Conservation (phyloP, 2,329 filamentous ascomycete genomes). For the Calonectria leucothoes region DNA sequence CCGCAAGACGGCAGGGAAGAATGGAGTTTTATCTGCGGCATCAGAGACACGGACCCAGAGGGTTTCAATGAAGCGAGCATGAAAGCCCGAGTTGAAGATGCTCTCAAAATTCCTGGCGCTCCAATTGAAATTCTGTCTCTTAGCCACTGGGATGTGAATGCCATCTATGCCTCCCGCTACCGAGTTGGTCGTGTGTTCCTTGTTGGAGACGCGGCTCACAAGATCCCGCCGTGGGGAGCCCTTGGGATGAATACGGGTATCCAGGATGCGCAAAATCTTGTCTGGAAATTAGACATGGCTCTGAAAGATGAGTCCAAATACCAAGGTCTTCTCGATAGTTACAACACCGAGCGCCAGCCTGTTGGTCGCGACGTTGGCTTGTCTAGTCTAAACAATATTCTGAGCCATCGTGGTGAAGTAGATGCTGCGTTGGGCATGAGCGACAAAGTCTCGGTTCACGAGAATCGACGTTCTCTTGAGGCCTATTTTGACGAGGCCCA, state of each 20-base stretch:
- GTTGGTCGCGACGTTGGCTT: not conserved
- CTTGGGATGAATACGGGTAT: constrained; percentile 15
- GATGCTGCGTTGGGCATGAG: constrained; percentile 7
- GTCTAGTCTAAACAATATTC: constrained; percentile 9
- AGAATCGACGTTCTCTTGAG: not conserved
- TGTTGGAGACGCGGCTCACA: constrained; percentile 6
- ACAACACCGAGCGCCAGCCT: constrained; percentile 6
- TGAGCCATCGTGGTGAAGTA: not conserved
- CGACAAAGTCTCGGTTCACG: not conserved
- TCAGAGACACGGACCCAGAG: not conserved
- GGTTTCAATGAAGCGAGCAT: not conserved
- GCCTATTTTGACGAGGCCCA: not conserved
- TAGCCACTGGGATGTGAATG: constrained; percentile 9
- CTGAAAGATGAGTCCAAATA: not conserved
- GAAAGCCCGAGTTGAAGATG: not conserved
- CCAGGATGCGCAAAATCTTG: constrained; percentile 5
- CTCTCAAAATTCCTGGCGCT: not conserved
- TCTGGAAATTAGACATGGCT: constrained; percentile 8
- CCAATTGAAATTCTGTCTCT: not conserved
- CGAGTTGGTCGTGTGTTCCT: constrained; percentile 1
- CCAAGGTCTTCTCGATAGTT: constrained; percentile 4
- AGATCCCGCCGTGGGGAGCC: constrained; percentile 8
- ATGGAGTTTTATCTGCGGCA: constrained; percentile 1
- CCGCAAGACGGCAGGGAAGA: not conserved
- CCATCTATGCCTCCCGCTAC: constrained; percentile 2